Evolutionary conservation across 1,284 basidiomycete species (phyloP).

Genomic region (Ustanciosporium gigantosporum): DNA sequence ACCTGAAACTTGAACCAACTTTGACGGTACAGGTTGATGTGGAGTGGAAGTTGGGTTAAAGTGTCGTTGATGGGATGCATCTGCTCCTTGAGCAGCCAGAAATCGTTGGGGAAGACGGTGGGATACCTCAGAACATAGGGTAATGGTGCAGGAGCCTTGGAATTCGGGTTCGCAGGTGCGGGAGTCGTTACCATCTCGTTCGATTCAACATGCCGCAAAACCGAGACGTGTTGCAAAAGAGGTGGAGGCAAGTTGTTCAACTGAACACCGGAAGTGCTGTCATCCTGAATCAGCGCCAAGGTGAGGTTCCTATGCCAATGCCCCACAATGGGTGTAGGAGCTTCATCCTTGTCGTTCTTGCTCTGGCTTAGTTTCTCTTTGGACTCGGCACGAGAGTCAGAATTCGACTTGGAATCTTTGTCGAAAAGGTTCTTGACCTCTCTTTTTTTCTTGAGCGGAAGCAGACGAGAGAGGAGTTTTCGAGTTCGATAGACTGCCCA

Average conservation of each 20-base stretch:
- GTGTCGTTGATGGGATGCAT: constrained; percentile 61
- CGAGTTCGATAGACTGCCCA: constrained; percentile 73
- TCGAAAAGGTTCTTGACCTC: constrained; percentile 81
- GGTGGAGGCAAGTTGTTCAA: constrained; percentile 70
- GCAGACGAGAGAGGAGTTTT: constrained; percentile 82
- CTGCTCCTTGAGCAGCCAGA: constrained; percentile 67
- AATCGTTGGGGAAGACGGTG: constrained; percentile 89
- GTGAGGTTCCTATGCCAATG: constrained; percentile 93
- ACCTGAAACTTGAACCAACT: constrained; percentile 60
- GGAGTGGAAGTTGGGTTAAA: constrained; percentile 69
- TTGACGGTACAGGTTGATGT: constrained; percentile 80
- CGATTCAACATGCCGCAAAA: constrained; percentile 24
- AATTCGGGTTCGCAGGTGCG: constrained; percentile 1
- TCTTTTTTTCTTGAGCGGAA: constrained; percentile 72
- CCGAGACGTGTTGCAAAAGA: constrained; percentile 61
- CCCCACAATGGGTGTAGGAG: constrained; percentile 65
- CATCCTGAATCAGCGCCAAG: constrained; percentile 70
- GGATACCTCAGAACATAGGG: constrained; percentile 63
- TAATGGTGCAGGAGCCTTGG: constrained; percentile 1
- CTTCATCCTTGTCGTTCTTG: neutral
- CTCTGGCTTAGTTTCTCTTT: constrained; percentile 59
- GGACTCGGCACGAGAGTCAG: constrained; percentile 48
- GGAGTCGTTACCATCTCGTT: constrained; percentile 11
- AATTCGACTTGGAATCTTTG: constrained; percentile 16
- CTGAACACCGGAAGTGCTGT: constrained; percentile 68